Evolutionary conservation across 2,329 filamentous ascomycete species (phyloP).

Genomic region (Cladophialophora immunda): DNA sequence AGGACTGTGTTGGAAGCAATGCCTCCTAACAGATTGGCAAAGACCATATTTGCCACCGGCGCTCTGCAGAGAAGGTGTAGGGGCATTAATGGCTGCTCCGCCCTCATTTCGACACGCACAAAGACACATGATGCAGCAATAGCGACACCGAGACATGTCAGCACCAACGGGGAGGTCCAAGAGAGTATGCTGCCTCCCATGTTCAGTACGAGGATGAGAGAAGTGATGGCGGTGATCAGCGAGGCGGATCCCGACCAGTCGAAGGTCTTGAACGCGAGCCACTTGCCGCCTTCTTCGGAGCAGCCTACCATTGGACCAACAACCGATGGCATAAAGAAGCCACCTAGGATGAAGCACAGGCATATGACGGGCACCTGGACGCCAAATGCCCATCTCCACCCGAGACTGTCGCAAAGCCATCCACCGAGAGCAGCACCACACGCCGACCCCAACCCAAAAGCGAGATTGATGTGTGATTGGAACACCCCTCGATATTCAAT

Average conservation of each 20-base stretch:
- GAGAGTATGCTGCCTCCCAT: constrained; percentile 72
- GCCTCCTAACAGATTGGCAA: constrained; percentile 76
- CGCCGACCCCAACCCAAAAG: constrained; percentile 73
- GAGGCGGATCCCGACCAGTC: constrained; percentile 77
- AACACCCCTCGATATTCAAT: constrained; percentile 75
- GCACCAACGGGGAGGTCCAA: constrained; percentile 68
- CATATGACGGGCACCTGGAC: constrained; percentile 73
- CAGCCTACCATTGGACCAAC: constrained; percentile 58
- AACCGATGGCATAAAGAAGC: constrained; percentile 67
- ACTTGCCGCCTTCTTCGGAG: constrained; percentile 68
- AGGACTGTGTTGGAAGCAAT: constrained; percentile 67
- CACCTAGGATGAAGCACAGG: constrained; percentile 69
- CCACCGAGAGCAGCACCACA: constrained; percentile 76
- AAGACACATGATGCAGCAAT: constrained; percentile 71
- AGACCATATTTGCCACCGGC: constrained; percentile 71
- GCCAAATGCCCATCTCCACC: constrained; percentile 80
- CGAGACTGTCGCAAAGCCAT: constrained; percentile 73
- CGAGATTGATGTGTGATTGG: constrained; percentile 78
- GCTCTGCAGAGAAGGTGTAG: constrained; percentile 75
- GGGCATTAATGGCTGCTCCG: constrained; percentile 76
- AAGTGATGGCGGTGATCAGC: constrained; percentile 71
- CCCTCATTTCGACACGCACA: constrained; percentile 72
- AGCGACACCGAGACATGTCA: constrained; percentile 65
- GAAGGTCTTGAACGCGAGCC: constrained; percentile 70
- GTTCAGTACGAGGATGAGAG: constrained; percentile 74